Percentiles rank a stretch among this genome's conserved stretches.
Evolutionary conservation across 331 rosid species (phyloP).

Genomic region (Rhamnella rubrinervis): DNA sequence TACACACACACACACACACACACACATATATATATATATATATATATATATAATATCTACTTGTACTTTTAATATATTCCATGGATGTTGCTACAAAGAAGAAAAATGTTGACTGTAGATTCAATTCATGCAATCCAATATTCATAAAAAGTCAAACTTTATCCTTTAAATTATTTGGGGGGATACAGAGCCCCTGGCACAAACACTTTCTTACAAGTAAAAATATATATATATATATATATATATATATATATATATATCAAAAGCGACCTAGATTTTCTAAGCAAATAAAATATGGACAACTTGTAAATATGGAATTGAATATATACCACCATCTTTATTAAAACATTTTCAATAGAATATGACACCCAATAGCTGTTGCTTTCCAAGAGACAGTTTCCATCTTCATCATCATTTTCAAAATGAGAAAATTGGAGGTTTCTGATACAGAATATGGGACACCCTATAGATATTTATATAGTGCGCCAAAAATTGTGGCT

Average conservation of each 20-base stretch:
- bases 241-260: not conserved
- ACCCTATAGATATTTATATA: not conserved
- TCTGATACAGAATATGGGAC: not conserved
- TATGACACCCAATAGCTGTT: slow-evolving; percentile 20
- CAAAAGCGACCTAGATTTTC: not conserved
- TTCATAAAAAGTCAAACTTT: slow-evolving; percentile 29
- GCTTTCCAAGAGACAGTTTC: slow-evolving; percentile 24
- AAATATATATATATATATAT: not conserved
- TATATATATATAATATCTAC: not conserved
- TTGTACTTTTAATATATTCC: too few relatives aligned
- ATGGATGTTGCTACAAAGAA: not conserved
- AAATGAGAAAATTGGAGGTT: not conserved
- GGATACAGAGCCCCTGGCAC: slow-evolving; percentile 38
- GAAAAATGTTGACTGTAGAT: slow-evolving; percentile 19
- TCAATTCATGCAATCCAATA: slow-evolving; percentile 30
- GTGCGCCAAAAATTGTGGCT: not conserved
- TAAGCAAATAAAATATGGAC: slow-evolving; percentile 4
- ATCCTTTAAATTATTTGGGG: slow-evolving; percentile 8
- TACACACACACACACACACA: too few relatives aligned
- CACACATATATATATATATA: too few relatives aligned
- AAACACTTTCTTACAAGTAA: slow-evolving; percentile 2
- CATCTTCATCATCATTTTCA: not conserved
- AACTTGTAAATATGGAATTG: not conserved
- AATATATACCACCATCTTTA: slow-evolving; percentile 7
- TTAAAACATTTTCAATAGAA: not conserved